These are phyloP conservation scores for Gonium pectorale DNA, from an alignment of 139 green algal genomes.

Conservation along the genomic window DNA sequence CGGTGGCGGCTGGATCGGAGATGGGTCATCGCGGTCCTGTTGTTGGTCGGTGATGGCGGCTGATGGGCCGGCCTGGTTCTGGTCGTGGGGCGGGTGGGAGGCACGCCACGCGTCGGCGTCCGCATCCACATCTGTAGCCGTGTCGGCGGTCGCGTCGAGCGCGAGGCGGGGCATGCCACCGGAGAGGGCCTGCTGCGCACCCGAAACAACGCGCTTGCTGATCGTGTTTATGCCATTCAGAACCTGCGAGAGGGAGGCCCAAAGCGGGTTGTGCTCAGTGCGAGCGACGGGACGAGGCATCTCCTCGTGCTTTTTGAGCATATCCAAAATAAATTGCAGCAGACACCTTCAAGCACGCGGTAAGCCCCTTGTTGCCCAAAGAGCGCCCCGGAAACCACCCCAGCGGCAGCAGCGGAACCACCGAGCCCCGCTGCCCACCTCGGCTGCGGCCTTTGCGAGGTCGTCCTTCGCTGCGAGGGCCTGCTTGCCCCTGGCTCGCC, in stretches of 20 bases:
- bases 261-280: neutral
- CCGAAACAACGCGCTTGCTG: too few species aligned
- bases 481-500: neutral
- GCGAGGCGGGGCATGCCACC: neutral
- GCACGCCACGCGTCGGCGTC: too few species aligned
- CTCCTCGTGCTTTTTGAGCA: neutral
- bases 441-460: slow-evolving; percentile 18
- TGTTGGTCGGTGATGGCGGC: neutral
- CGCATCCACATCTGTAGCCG: neutral
- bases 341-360: neutral
- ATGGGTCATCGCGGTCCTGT: neutral
- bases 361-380: too few species aligned
- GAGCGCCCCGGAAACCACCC: too few species aligned
- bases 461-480: neutral
- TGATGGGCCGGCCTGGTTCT: neutral
- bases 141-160: neutral
- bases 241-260: neutral
- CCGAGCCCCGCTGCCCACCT: neutral
- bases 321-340: neutral
- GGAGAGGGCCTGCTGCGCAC: neutral
- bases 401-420: neutral
- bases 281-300: neutral
- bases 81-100: too few species aligned
- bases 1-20: neutral
- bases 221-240: neutral